Percentiles rank a stretch among this genome's conserved stretches.
These are phyloP conservation scores for Parachaetomium inaequale DNA, from an alignment of 495 filamentous ascomycete genomes.

Conservation along the genomic window DNA sequence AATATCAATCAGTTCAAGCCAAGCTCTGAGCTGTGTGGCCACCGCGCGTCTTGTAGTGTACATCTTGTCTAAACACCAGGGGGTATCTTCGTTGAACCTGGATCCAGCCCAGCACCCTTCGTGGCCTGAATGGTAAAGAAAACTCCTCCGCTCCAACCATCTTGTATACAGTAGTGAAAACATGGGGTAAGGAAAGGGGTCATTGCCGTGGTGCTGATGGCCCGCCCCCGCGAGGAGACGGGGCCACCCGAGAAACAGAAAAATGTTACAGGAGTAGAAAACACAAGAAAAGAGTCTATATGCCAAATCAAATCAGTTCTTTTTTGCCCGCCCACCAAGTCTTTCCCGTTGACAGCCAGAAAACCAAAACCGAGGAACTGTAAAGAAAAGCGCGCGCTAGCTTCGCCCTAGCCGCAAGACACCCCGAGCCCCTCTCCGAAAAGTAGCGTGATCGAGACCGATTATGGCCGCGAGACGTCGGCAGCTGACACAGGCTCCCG, in stretches of 20 bases:
- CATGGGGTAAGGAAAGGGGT: slow-evolving; percentile 25
- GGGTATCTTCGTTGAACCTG: slow-evolving; percentile 49
- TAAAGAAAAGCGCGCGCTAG: slow-evolving; percentile 17
- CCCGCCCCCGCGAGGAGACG: slow-evolving; percentile 31
- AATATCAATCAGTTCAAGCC: slow-evolving; percentile 5
- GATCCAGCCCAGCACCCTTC: slow-evolving; percentile 45
- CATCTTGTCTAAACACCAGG: slow-evolving; percentile 43
- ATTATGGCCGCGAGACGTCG: not conserved
- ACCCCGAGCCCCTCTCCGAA: slow-evolving; percentile 19
- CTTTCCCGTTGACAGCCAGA: slow-evolving; percentile 36
- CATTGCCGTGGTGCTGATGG: slow-evolving; percentile 19
- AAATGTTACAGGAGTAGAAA: slow-evolving; percentile 21
- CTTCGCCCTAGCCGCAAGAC: not conserved
- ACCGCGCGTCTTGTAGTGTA: slow-evolving; percentile 42
- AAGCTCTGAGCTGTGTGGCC: slow-evolving; percentile 38
- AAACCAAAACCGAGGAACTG: slow-evolving; percentile 5
- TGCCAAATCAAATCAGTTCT: slow-evolving; percentile 37
- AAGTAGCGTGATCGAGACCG: not conserved
- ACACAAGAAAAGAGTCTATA: slow-evolving; percentile 41
- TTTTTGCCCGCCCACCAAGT: slow-evolving; percentile 34
- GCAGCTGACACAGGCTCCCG: not conserved
- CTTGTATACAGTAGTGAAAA: slow-evolving; percentile 32
- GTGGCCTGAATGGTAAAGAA: slow-evolving; percentile 27
- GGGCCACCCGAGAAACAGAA: slow-evolving; percentile 13
- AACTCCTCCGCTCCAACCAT: slow-evolving; percentile 23